phyloP scores from a whole-genome alignment of 805 yeast species.

The Starmerella khaoyaiensis region DNA sequence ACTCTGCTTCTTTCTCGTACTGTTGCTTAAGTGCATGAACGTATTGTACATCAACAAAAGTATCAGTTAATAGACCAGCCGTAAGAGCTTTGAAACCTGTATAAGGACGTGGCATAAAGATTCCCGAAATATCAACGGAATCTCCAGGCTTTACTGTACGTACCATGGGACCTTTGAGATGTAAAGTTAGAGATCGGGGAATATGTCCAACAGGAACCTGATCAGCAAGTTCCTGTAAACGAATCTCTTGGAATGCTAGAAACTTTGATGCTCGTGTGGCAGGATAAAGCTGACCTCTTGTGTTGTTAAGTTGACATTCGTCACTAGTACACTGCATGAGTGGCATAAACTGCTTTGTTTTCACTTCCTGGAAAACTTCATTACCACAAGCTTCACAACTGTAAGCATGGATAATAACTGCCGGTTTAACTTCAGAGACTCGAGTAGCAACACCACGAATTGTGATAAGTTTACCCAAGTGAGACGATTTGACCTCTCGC shows the following conservation, averaged over 20 bases:
- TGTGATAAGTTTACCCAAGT: slow-evolving; percentile 76
- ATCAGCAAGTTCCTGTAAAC: slow-evolving; percentile 83
- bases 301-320: slow-evolving; percentile 63
- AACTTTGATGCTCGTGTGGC: slow-evolving; percentile 94
- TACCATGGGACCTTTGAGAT: slow-evolving; percentile 84
- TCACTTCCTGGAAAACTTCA: slow-evolving; percentile 93
- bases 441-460: slow-evolving; percentile 90
- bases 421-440: slow-evolving; percentile 91
- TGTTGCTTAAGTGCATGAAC: slow-evolving; percentile 80
- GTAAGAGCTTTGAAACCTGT: slow-evolving; percentile 86
- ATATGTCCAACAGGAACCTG: slow-evolving; percentile 98
- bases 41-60: slow-evolving; percentile 78
- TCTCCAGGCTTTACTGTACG: slow-evolving; percentile 89
- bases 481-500: slow-evolving; percentile 73
- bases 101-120: slow-evolving; percentile 86
- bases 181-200: slow-evolving; percentile 75
- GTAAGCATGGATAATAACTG: slow-evolving; percentile 81
- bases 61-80: slow-evolving; percentile 90
- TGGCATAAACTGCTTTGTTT: slow-evolving; percentile 75
- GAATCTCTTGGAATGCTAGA: slow-evolving; percentile 87
- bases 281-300: slow-evolving; percentile 80
- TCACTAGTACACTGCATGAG: slow-evolving; percentile 71
- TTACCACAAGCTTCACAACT: slow-evolving; percentile 96
- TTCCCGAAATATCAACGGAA: slow-evolving; percentile 82
- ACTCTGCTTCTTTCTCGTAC: slow-evolving; percentile 48